Conservation (phyloP, 257 asterid genomes). For the Nemophila menziesii region DNA sequence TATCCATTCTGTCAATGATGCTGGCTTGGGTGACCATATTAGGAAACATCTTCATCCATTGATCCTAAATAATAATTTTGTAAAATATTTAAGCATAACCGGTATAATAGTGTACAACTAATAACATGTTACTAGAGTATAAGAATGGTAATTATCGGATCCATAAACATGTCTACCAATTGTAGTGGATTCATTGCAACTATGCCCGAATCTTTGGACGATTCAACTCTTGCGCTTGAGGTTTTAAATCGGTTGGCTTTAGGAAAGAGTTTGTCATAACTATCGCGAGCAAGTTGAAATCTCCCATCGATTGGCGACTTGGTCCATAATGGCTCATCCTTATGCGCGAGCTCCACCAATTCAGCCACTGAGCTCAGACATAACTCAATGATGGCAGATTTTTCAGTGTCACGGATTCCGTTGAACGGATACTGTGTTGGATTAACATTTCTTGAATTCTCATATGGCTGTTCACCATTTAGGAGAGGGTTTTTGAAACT, state of each 20-base stretch:
- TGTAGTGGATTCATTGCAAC: slow-evolving; percentile 39
- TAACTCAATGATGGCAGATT: slow-evolving; percentile 22
- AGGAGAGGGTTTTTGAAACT: too few species aligned
- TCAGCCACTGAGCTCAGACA: slow-evolving; percentile 40
- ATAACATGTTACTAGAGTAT: too few species aligned
- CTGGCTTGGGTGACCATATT: slow-evolving; percentile 39
- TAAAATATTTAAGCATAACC: not conserved
- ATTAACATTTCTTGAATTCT: too few species aligned
- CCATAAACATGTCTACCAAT: slow-evolving; percentile 42
- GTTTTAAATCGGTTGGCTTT: slow-evolving; percentile 20
- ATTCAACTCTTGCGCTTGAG: slow-evolving; percentile 43
- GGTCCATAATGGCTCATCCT: slow-evolving; percentile 53
- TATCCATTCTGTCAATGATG: slow-evolving; percentile 35
- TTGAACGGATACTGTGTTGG: slow-evolving; percentile 4
- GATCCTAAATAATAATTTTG: slow-evolving; percentile 23
- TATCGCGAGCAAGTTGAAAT: slow-evolving; percentile 27
- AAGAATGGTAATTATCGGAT: slow-evolving; percentile 38
- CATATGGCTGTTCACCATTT: too few species aligned
- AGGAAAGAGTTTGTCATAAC: slow-evolving; percentile 43
- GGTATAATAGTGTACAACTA: not conserved
- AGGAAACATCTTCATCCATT: slow-evolving; percentile 55
- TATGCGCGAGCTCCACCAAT: slow-evolving; percentile 35
- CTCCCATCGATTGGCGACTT: slow-evolving; percentile 32
- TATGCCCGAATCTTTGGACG: slow-evolving; percentile 50
- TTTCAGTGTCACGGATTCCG: slow-evolving; percentile 24